Base-by-base conservation (phyloP, 176 grass and related monocot genomes). In the Oryza brachyantha region DNA sequence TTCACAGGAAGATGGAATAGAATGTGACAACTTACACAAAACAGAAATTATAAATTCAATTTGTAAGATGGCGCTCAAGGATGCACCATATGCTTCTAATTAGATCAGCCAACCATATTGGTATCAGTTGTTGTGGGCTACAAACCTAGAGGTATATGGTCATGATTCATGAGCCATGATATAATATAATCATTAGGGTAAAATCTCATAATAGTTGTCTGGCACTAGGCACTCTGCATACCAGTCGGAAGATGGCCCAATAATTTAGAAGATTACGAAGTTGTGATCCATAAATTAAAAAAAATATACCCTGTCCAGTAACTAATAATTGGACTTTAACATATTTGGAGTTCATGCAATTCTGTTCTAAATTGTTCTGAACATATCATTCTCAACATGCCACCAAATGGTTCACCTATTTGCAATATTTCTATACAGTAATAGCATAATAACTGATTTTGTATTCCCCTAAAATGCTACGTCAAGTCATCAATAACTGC, bases 121-220 rank as follows among this genome's bases (percentile, higher is more conserved):
- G 57, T 13, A 86, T 80, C 19, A 22, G 45, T 64, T 32, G 19
- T 31, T 59, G 28, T 57, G 52, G 17, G 21, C 7, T 66, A 66
- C 35, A 60, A 36, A 79, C 21, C 39, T n/a, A 24, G 32, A 14
- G 13, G 76, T 21, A 75, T 65, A 50, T 48, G 27, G 5, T 74
- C 21, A 12, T n/a, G n/a, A n/a, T n/a, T n/a, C n/a, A 32, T 38
- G 32, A 31, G 2, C 67, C 13, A 21, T 48, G 32, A 40, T 13
- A 74, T 59, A 67, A 68, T 74, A 63, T 39, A 78, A 66, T 54
- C 68, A 66, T 10, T 7, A 67, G 5, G 59, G 74, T 86, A 68
- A 48, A 5, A 45, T 64, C 59, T 41, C 35, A 46, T 58, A 76
- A 73, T 72, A 73, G 8, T 66, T 73, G 68, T 59, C 68, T 66